phyloP scores from a whole-genome alignment of 106 monocot genomes.

The Cymbidium sinense region DNA sequence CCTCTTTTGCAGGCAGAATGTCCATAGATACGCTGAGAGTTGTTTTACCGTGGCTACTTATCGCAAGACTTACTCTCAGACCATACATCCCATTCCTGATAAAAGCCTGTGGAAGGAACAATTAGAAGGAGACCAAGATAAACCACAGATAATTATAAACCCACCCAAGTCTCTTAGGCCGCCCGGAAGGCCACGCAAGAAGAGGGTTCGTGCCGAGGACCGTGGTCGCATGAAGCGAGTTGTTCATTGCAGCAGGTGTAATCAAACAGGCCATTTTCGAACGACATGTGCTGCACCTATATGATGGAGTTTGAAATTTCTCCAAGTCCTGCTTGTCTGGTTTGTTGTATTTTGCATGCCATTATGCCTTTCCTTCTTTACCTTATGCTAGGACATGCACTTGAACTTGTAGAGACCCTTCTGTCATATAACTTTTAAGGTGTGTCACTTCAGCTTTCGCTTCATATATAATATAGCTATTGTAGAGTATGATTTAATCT shows the following conservation, averaged over 20 bases:
- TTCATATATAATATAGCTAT: background rate
- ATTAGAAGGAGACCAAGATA: conserved; percentile 20
- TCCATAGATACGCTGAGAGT: conserved; percentile 85
- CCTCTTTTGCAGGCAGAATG: conserved; percentile 79
- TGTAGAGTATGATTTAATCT: background rate
- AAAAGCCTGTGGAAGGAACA: conserved; percentile 79
- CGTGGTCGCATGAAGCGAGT: conserved; percentile 70
- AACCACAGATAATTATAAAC: conserved; percentile 42
- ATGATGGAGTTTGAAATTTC: conserved; percentile 14
- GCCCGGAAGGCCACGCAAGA: conserved; percentile 79
- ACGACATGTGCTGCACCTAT: conserved; percentile 97
- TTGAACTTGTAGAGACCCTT: background rate
- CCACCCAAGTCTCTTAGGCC: conserved; percentile 88
- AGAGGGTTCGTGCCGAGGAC: conserved; percentile 84
- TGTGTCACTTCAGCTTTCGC: background rate
- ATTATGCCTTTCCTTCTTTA: background rate
- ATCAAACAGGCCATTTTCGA: conserved; percentile 94
- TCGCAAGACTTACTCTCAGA: conserved; percentile 86
- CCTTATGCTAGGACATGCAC: background rate
- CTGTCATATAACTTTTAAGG: background rate
- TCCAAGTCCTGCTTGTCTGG: background rate
- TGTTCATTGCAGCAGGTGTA: conserved; percentile 95
- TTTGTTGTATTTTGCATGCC: background rate
- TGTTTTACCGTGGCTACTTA: conserved; percentile 89
- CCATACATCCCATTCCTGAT: conserved; percentile 95